A percentile compares a stretch with the other conserved stretches of the same genome.
These are phyloP conservation scores for Zea luxurians DNA, from an alignment of 176 grass and related monocot genomes.

Conservation along the genomic window DNA sequence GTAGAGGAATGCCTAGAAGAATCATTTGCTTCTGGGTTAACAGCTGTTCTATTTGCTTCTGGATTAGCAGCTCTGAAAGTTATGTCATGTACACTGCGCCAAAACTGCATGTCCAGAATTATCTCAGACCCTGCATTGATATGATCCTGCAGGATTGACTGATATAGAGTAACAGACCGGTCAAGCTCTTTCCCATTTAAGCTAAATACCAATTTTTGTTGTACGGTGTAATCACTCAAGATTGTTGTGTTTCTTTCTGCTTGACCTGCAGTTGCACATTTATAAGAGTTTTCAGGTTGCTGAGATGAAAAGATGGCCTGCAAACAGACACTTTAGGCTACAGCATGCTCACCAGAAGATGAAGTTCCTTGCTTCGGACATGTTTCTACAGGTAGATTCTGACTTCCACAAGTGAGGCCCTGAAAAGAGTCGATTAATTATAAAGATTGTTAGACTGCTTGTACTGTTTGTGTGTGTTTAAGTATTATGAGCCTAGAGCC, in stretches of 20 bases:
- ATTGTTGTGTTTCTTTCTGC: slow-evolving; percentile 28
- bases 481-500: too few species aligned
- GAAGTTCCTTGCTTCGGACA: slow-evolving; percentile 34
- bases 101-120: slow-evolving; percentile 79
- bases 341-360: slow-evolving; percentile 39
- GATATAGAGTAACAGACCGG: slow-evolving; percentile 73
- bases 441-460: too few species aligned
- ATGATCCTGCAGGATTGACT: slow-evolving; percentile 82
- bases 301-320: background rate
- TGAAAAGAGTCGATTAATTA: slow-evolving; percentile 42
- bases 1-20: slow-evolving; percentile 18
- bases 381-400: slow-evolving; percentile 41
- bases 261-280: slow-evolving; percentile 48
- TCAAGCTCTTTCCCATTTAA: slow-evolving; percentile 82
- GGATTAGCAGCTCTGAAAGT: slow-evolving; percentile 61
- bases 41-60: slow-evolving; percentile 43
- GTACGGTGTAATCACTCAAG: slow-evolving; percentile 20
- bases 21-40: slow-evolving; percentile 39
- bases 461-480: too few species aligned
- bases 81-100: slow-evolving; percentile 64
- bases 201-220: slow-evolving; percentile 64
- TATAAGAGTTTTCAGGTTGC: slow-evolving; percentile 33
- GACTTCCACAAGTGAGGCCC: slow-evolving; percentile 48
- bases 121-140: slow-evolving; percentile 73
- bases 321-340: slow-evolving; percentile 26